phyloP scores from a whole-genome alignment of 352 stramenopile genomes.

The Pilasporangium apinafurcum region DNA sequence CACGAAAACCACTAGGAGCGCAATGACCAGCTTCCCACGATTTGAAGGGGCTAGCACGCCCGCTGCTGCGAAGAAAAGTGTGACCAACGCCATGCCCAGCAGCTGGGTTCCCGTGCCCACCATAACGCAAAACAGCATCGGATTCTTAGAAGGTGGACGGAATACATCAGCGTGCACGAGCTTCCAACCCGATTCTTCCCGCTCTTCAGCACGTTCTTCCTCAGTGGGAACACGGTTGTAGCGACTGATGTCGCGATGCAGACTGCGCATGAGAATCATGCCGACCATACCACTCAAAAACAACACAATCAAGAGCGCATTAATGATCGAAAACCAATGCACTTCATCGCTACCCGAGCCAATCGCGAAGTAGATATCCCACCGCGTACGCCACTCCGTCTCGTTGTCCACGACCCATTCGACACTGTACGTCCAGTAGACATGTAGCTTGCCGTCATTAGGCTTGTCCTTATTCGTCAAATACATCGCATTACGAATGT shows the following conservation, averaged over 20 bases:
- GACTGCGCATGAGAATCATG: constrained; percentile 98
- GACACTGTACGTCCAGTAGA: constrained; percentile 98
- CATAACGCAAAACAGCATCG: constrained; percentile 97
- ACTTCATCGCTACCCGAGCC: constrained; percentile 91
- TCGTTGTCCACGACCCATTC: constrained; percentile 94
- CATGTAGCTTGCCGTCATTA: constrained; percentile 76
- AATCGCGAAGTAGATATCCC: constrained; percentile 98
- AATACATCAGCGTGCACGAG: constrained; percentile 99
- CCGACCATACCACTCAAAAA: constrained; percentile 99
- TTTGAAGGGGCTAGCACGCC: constrained; percentile 97
- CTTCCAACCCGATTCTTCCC: constrained; percentile 99
- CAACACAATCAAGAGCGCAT: constrained; percentile 98
- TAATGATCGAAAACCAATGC: constrained; percentile 99
- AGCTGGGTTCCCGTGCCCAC: constrained; percentile 98
- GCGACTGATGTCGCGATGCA: constrained; percentile 96
- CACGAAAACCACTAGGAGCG: constrained; percentile 96
- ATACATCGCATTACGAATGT: constrained; percentile 67
- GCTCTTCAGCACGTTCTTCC: constrained; percentile 97
- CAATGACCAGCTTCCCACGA: constrained; percentile 97
- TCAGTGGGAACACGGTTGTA: constrained; percentile 97
- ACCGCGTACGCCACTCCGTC: constrained; percentile 96
- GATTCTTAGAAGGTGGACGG: constrained; percentile 91
- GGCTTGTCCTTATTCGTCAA: constrained; percentile 81
- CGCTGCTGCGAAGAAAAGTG: constrained; percentile 95
- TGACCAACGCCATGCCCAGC: constrained; percentile 93